These are phyloP conservation scores for Gracilaria gracilis DNA, from an alignment of 23 red algal genomes.

Conservation along the genomic window DNA sequence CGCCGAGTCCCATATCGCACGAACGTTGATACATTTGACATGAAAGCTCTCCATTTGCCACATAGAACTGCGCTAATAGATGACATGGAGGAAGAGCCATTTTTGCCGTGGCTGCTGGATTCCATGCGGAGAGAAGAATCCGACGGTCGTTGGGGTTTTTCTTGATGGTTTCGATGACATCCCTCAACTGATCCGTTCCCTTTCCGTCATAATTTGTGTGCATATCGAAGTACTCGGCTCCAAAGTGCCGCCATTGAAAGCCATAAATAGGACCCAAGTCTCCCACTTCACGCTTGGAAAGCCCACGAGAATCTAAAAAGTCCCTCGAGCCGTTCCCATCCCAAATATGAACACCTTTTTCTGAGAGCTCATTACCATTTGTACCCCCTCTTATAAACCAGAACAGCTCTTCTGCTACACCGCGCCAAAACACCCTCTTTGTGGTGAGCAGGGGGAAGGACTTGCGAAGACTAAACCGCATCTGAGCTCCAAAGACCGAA, in stretches of 20 bases:
- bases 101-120: slow-evolving; percentile 67
- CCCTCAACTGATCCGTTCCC: slow-evolving; percentile 88
- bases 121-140: slow-evolving; percentile 93
- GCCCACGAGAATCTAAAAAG: slow-evolving; percentile 82
- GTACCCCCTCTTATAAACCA: slow-evolving; percentile 95
- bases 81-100: slow-evolving; percentile 99
- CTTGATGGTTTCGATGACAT: slow-evolving; percentile 76
- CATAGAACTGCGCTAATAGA: slow-evolving; percentile 94
- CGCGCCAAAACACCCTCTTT: slow-evolving; percentile 96
- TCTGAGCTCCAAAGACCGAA: slow-evolving; percentile 88
- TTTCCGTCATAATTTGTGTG: slow-evolving; percentile 79
- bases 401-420: slow-evolving; percentile 94
- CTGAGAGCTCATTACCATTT: slow-evolving; percentile 70
- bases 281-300: slow-evolving; percentile 79
- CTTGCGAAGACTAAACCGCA: slow-evolving; percentile 87
- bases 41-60: slow-evolving; percentile 90
- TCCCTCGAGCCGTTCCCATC: slow-evolving; percentile 93
- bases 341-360: slow-evolving; percentile 94
- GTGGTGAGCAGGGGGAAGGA: slow-evolving; percentile 95
- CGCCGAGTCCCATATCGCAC: slow-evolving; percentile 95
- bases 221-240: slow-evolving; percentile 81
- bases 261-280: slow-evolving; percentile 98
- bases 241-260: slow-evolving; percentile 99
- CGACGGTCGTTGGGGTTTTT: slow-evolving; percentile 90
- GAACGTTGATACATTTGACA: slow-evolving; percentile 97